Base-by-base conservation (phyloP, 202 grass and related monocot genomes). In the Panicum hallii region DNA sequence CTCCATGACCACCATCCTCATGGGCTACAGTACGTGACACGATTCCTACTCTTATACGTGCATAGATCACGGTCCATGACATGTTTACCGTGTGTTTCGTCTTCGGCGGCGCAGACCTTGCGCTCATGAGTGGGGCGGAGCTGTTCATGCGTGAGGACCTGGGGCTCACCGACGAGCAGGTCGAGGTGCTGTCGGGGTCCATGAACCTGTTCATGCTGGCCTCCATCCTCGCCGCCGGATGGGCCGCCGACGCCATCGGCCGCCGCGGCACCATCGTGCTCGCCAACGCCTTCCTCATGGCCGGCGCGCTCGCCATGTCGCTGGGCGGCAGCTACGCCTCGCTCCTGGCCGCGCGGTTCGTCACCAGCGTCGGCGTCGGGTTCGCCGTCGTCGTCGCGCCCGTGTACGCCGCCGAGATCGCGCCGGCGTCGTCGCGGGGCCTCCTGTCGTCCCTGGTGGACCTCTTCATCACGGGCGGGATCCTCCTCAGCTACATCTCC, bases 101-200 rank as follows among this genome's bases (percentile, higher is more conserved):
- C 30, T 32, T 32, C 30, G 30, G 1, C 30, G 30, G 1, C 30
- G 36, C 46, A 48, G 46, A 53, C 16, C 50, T 53, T 16, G 50
- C 50, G 15, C 16, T 53, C 5, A 53, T 53, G 50, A 53, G 50
- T 5, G 50, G 50, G 4, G 50, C 50, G 16, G 50, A 53, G 16
- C 50, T 53, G 50, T 53, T 53, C 50, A 53, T 53, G 5, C 4
- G 50, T 0, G 50, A 53, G 50, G 50, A 53, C 50, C 16, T 53
- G 15, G 15, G 16, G 15, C 50, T 53, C 50, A 53, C 15, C 0
- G 28, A 83, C 72, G 72, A 55, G 48, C 72, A 55, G 70, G 80
- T 88, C 1, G 86, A 88, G 82, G 82, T 91, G 38, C 85, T 91
- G 1, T 54, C 69, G 0, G 86, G 90, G 0, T 85, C 87, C 41